These are phyloP conservation scores for Nigrospora sphaerica DNA, from an alignment of 2,329 filamentous ascomycete species.

Conservation along the genomic window DNA sequence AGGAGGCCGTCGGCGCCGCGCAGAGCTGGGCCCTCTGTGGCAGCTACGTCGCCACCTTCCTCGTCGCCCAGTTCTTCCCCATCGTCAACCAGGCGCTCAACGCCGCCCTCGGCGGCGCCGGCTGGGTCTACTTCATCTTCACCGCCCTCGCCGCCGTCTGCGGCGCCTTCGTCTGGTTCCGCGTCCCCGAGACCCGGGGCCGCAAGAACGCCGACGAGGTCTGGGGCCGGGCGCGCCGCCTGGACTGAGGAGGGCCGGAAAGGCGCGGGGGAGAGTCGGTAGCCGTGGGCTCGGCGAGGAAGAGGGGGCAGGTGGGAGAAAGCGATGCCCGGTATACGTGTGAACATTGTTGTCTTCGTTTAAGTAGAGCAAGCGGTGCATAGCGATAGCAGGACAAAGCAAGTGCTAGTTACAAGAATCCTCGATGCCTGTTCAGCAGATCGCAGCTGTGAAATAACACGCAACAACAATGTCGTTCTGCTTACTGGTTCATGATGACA, in stretches of 20 bases:
- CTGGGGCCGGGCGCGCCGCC: slow-evolving; percentile 64
- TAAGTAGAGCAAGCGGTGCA: too few species aligned
- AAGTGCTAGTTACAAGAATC: too few species aligned
- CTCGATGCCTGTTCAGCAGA: too few species aligned
- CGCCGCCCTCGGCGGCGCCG: slow-evolving; percentile 54
- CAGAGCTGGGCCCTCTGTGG: slow-evolving; percentile 83
- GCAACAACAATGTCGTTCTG: too few species aligned
- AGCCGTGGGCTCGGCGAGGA: background rate
- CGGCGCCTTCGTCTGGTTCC: slow-evolving; percentile 63
- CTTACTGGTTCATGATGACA: too few species aligned
- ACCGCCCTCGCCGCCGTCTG: slow-evolving; percentile 63
- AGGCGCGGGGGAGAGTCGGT: slow-evolving; percentile 4
- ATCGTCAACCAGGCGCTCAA: slow-evolving; percentile 72
- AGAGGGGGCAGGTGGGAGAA: too few species aligned
- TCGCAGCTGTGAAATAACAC: too few species aligned
- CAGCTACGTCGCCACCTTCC: slow-evolving; percentile 85
- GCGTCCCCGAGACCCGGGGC: slow-evolving; percentile 82
- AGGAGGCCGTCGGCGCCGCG: slow-evolving; percentile 84
- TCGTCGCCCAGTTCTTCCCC: slow-evolving; percentile 94
- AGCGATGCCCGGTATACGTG: too few species aligned
- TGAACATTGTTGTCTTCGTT: too few species aligned
- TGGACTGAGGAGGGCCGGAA: slow-evolving; percentile 29
- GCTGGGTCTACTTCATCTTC: slow-evolving; percentile 91
- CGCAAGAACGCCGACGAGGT: slow-evolving; percentile 81
- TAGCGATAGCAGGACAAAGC: too few species aligned